Percentiles rank a stretch among this genome's conserved stretches.
Conservation (phyloP, 2,329 filamentous ascomycete species). For the Aspergillus tamarii region DNA sequence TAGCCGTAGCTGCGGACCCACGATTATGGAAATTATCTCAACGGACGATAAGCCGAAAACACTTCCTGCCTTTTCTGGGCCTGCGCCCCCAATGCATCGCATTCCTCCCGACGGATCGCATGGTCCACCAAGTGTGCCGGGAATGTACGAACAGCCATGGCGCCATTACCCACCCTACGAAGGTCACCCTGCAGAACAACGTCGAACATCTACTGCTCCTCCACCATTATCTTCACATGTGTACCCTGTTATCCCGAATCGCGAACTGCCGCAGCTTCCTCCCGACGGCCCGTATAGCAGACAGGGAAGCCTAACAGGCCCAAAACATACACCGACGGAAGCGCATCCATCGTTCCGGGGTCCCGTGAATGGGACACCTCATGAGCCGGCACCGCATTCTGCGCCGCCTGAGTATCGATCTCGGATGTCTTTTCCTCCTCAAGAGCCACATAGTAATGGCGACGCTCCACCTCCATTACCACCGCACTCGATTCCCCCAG, state of each 20-base stretch:
- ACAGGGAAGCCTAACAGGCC: constrained; percentile 34
- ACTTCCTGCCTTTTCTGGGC: constrained; percentile 26
- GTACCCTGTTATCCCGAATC: constrained; percentile 36
- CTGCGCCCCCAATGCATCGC: constrained; percentile 33
- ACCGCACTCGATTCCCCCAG: constrained; percentile 34
- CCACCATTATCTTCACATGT: constrained; percentile 33
- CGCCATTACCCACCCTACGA: constrained; percentile 37
- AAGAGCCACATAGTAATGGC: constrained; percentile 33
- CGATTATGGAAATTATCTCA: constrained; percentile 31
- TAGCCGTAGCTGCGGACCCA: constrained; percentile 21
- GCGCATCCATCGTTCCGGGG: constrained; percentile 31
- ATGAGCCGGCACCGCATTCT: constrained; percentile 36
- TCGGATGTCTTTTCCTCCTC: constrained; percentile 36
- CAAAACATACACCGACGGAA: constrained; percentile 34
- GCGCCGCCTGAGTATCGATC: constrained; percentile 38
- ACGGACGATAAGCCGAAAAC: constrained; percentile 31
- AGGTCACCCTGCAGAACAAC: constrained; percentile 31
- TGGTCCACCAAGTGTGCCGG: constrained; percentile 30
- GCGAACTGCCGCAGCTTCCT: constrained; percentile 39
- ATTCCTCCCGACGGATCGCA: constrained; percentile 36
- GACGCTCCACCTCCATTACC: constrained; percentile 30
- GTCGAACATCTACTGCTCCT: constrained; percentile 32
- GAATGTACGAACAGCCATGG: constrained; percentile 37
- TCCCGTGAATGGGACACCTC: constrained; percentile 38
- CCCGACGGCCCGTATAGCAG: constrained; percentile 39